Base-by-base conservation (phyloP, 2,329 filamentous ascomycete species). In the Colletotrichum camelliae region DNA sequence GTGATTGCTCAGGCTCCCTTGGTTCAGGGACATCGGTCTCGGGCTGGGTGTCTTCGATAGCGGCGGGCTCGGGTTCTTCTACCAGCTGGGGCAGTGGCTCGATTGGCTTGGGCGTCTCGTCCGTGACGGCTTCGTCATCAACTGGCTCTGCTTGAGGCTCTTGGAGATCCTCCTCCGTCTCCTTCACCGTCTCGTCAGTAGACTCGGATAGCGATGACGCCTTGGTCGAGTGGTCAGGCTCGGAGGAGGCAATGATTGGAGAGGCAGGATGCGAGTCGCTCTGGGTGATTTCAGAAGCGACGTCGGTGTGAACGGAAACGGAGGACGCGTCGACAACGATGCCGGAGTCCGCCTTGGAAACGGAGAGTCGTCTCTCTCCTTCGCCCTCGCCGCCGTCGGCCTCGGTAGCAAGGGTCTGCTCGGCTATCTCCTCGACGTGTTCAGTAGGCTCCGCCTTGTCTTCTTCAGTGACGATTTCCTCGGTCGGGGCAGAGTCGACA, bases 121-220 rank as follows among this genome's bases (percentile, higher is more conserved):
- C 33, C 15, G 69, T 61, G 9, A 65, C 60, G 35, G 39, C 35
- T 33, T 70, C 64, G n/a, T 18, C 67, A 35, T 67, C 35, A 31
- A 64, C 35, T 8, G 39, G 39, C 10, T 69, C 43, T n/a, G 21
- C 15, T 48, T 48, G 55, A 29, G 65, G 48, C 27, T 69, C 57
- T 15, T 24, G 68, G 18, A 33, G 18, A 71, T 84, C 83, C 13
- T 84, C 86, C 61, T 86, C 86, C 8, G 77, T 75, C 15, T 83
- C 84, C 60, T 88, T 86, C 3, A 91, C 82, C 6, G 91, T 92
- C 80, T 92, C 91, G 74, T 93, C 89, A 2, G 91, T 93, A 3
- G 89, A 90, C 76, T 92, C 92, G 7, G 91, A 93, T 12, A 93
- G 81, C 0, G 92, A 93, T 0, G 91, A 93, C 5, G 92, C 91